Base-by-base conservation (phyloP, 495 filamentous ascomycete species). In the Daldinia caldariorum region DNA sequence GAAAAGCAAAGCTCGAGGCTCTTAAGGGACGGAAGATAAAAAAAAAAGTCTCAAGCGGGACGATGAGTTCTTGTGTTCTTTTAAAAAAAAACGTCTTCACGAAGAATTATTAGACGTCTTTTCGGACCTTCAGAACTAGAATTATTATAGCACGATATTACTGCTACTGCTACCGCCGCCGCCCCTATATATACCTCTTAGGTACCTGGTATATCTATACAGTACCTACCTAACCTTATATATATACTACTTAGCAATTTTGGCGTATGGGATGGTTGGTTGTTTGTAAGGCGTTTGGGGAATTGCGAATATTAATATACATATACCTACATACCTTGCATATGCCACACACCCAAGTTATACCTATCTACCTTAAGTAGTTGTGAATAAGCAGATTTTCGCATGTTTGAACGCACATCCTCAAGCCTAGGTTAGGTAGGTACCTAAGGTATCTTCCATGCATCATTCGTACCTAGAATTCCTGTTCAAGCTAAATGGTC, bases 201-300 rank as follows among this genome's bases (percentile, higher is more conserved):
- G n/a, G n/a, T n/a, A n/a, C n/a, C n/a, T n/a, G n/a, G n/a, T n/a
- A n/a, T n/a, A n/a, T n/a, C n/a, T 26, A 26, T 26, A 1, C 26
- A 26, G 26, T 26, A 26, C 26, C 3, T 26, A 26, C 26, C 26
- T 26, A 26, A 26, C 26, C 26, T 26, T 26, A 26, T 26, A 26
- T 26, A 26, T 26, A 26, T 26, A 26, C 26, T 26, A 26, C 26
- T 26, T 67, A 59, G 55, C 56, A 61, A 60, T 65, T 68, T 66
- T 38, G 60, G 66, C 65, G 61, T 66, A 65, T 62, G 50, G 69
- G 60, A 64, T 67, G 47, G 20, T 57, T 55, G n/a, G n/a, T n/a
- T n/a, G n/a, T n/a, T 59, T 1, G 59, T 63, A 60, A 55, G 63
- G 70, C 70, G 70, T 72, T 68, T 47, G 34, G 62, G 65, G 50